Percentiles rank a stretch among this genome's conserved stretches.
Evolutionary conservation across 2,329 filamentous ascomycete species (phyloP).

Genomic region (Hansfordia pulvinata): DNA sequence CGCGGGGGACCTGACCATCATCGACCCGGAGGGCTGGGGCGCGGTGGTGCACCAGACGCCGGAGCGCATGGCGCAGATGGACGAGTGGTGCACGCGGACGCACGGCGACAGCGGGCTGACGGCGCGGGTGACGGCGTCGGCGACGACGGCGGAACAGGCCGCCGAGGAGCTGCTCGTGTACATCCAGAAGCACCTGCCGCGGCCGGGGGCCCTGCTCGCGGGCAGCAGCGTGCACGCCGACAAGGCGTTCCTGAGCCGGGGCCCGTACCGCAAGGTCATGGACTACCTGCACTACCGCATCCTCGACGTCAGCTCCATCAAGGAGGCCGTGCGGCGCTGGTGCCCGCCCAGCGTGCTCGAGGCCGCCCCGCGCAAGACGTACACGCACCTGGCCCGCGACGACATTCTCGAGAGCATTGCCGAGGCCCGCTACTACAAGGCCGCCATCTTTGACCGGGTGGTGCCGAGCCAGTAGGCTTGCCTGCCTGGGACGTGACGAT

Average conservation of each 20-base stretch:
- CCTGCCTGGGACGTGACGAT: too few species aligned
- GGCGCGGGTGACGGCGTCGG: constrained; percentile 58
- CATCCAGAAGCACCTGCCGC: constrained; percentile 58
- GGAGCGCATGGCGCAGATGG: constrained; percentile 63
- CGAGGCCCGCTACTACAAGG: constrained; percentile 75
- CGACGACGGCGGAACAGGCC: constrained; percentile 57
- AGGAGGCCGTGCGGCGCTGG: constrained; percentile 83
- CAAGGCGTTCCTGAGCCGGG: constrained; percentile 60
- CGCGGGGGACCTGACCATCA: constrained; percentile 60
- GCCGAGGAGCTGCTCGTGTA: constrained; percentile 64
- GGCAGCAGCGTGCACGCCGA: constrained; percentile 93
- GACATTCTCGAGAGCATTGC: constrained; percentile 94
- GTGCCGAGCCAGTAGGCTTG: too few species aligned
- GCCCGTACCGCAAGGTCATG: constrained; percentile 60
- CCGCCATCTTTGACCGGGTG: constrained; percentile 52
- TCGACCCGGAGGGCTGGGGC: constrained; percentile 70
- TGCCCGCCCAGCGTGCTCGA: constrained; percentile 44
- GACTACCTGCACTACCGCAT: constrained; percentile 81
- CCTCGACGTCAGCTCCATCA: constrained; percentile 81
- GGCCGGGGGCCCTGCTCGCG: constrained; percentile 60
- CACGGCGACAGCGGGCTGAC: constrained; percentile 77
- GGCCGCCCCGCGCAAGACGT: constrained; percentile 57
- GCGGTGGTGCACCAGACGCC: constrained; percentile 62
- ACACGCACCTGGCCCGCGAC: constrained; percentile 67
- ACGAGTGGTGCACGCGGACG: constrained; percentile 74